These are phyloP conservation scores for Fusarium pseudocircinatum DNA, from an alignment of 2,329 filamentous ascomycete species.

Conservation along the genomic window DNA sequence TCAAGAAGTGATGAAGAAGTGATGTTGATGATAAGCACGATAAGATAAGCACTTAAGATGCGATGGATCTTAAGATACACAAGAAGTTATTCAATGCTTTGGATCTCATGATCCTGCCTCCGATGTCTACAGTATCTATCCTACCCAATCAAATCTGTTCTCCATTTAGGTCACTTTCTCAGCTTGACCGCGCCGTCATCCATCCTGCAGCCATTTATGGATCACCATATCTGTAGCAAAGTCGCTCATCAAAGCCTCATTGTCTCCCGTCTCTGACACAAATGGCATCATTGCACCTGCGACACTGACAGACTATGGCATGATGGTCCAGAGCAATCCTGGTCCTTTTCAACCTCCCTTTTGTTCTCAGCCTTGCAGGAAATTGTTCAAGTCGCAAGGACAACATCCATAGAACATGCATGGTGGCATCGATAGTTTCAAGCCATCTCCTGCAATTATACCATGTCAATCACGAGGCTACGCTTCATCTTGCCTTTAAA, in stretches of 20 bases:
- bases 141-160: not conserved
- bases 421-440: not conserved
- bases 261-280: not conserved
- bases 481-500: not conserved
- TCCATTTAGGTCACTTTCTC: not conserved
- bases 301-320: too few relatives aligned
- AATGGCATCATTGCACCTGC: too few relatives aligned
- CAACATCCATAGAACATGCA: not conserved
- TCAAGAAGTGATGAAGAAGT: too few relatives aligned
- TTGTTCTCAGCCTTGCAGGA: rapidly evolving
- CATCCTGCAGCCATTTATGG: not conserved
- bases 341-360: not conserved
- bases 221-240: not conserved
- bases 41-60: too few relatives aligned
- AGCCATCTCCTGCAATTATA: not conserved
- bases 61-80: too few relatives aligned
- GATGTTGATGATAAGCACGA: too few relatives aligned
- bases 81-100: too few relatives aligned
- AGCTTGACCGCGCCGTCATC: too few relatives aligned
- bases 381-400: not conserved
- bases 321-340: too few relatives aligned
- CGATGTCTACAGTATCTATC: too few relatives aligned
- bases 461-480: not conserved
- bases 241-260: not conserved
- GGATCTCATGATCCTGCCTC: too few relatives aligned